Conservation (phyloP, 345 rosid species). For the Dimocarpus longan region DNA sequence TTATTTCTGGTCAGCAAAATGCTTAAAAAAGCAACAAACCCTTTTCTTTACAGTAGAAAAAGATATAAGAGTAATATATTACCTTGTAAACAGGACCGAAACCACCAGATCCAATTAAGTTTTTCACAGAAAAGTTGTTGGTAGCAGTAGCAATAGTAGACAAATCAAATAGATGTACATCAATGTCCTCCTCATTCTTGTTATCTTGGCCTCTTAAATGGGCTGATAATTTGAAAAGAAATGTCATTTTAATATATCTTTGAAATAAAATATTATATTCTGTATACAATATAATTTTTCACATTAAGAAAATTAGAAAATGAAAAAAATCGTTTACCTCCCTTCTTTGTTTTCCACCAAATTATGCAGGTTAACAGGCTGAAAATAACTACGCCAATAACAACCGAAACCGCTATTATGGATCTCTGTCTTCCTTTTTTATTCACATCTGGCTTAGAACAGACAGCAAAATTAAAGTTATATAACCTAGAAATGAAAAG, state of each 20-base stretch:
- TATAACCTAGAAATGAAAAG: no score
- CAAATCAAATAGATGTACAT: constrained; percentile 33
- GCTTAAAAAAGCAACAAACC: background rate
- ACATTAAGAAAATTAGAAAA: no score
- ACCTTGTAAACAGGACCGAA: constrained; percentile 41
- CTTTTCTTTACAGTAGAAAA: no score
- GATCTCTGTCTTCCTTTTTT: background rate
- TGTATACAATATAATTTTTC: no score
- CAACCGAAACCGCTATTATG: background rate
- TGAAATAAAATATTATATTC: no score
- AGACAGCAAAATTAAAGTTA: no score
- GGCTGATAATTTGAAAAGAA: background rate
- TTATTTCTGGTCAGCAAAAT: background rate
- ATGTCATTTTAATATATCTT: no score
- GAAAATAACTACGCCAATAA: background rate
- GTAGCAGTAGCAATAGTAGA: constrained; percentile 32
- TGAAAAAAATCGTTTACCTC: background rate
- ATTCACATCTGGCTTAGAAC: no score
- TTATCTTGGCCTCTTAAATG: background rate
- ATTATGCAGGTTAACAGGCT: background rate
- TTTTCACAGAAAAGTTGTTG: constrained; percentile 28
- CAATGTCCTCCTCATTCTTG: constrained; percentile 17
- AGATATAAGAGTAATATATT: background rate
- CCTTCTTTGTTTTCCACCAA: background rate
- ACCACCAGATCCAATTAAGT: constrained; percentile 45